Evolutionary conservation across 768 basidiomycete genomes (phyloP).

Genomic region (Clavulina sp.): DNA sequence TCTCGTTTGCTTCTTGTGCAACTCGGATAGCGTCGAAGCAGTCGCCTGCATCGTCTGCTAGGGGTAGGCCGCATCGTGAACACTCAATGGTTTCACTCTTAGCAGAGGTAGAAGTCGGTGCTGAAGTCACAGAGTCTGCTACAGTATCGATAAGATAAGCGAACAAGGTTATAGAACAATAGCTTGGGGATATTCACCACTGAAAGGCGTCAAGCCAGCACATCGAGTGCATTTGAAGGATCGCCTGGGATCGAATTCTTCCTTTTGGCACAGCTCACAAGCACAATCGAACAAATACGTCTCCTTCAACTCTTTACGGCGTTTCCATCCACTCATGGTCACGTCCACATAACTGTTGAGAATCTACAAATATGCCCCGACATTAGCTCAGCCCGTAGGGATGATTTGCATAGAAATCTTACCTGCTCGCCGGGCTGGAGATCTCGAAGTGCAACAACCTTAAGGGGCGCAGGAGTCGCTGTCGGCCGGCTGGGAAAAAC

Average conservation of each 20-base stretch:
- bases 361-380: conserved; percentile 29
- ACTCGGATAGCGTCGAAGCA: conserved; percentile 47
- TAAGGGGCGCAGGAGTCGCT: conserved; percentile 33
- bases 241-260: conserved; percentile 40
- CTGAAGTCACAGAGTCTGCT: neutral
- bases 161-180: neutral
- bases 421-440: conserved; percentile 60
- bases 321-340: conserved; percentile 38
- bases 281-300: conserved; percentile 66
- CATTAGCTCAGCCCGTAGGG: neutral
- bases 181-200: conserved; percentile 3
- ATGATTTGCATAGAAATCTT: conserved; percentile 5
- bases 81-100: neutral
- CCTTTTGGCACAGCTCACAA: conserved; percentile 24
- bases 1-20: conserved; percentile 58
- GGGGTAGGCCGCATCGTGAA: neutral
- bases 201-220: neutral
- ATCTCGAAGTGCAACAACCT: conserved; percentile 50
- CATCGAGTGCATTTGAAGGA: conserved; percentile 35
- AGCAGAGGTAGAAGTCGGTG: too few species aligned
- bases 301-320: conserved; percentile 42
- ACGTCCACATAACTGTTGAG: conserved; percentile 75
- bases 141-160: neutral
- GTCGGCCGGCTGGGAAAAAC: conserved; percentile 58
- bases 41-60: conserved; percentile 21